These are phyloP conservation scores for Diplodia sapinea DNA, from an alignment of 2,329 filamentous ascomycete genomes.

Conservation along the genomic window DNA sequence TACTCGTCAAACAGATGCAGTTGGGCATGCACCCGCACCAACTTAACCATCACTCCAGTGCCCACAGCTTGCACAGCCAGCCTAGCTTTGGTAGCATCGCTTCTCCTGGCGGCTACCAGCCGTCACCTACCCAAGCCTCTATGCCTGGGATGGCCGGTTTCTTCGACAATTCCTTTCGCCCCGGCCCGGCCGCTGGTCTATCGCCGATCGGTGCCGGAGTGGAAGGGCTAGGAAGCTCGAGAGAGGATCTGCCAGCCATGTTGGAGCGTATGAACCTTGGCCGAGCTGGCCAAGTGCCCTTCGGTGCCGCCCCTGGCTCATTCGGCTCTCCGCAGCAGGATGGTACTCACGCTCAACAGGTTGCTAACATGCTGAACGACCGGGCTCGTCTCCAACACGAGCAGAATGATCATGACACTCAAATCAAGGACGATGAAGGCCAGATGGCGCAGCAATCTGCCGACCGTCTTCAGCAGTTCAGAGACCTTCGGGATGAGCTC, in stretches of 20 bases:
- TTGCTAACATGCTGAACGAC: constrained; percentile 66
- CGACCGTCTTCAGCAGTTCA: constrained; percentile 82
- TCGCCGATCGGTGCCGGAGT: constrained; percentile 54
- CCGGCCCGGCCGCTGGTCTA: constrained; percentile 47
- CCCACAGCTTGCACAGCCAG: constrained; percentile 94
- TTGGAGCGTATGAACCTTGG: constrained; percentile 70
- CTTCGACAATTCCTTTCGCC: constrained; percentile 66
- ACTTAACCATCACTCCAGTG: constrained; percentile 92
- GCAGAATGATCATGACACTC: constrained; percentile 61
- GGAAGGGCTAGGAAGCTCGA: constrained; percentile 54
- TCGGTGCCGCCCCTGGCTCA: constrained; percentile 53
- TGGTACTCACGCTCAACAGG: constrained; percentile 60
- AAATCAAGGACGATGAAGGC: constrained; percentile 55
- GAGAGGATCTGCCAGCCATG: constrained; percentile 72
- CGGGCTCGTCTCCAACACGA: constrained; percentile 66
- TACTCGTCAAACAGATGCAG: constrained; percentile 73
- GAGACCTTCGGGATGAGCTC: constrained; percentile 65
- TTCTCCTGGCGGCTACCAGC: constrained; percentile 76
- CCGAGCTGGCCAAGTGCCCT: constrained; percentile 56
- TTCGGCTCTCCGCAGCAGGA: constrained; percentile 56
- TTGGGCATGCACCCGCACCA: constrained; percentile 59
- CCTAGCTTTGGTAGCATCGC: constrained; percentile 95
- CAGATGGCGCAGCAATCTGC: constrained; percentile 53
- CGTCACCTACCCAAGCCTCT: constrained; percentile 61
- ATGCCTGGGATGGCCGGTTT: constrained; percentile 62